Conservation (phyloP, 1,139 yeast genomes). For the Yamadazyma spencermartinsiae region DNA sequence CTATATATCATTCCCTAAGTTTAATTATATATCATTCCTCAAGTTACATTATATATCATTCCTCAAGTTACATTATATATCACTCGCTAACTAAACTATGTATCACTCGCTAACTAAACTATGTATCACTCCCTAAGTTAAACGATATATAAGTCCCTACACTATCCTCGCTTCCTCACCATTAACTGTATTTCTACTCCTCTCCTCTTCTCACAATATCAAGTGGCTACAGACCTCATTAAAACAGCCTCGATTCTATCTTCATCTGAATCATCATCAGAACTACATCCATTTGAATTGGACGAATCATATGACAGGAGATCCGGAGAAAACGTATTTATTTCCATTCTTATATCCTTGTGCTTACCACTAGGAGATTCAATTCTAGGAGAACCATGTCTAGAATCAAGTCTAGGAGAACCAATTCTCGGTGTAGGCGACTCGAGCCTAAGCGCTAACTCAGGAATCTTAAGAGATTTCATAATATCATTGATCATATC, state of each 20-base stretch:
- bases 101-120: no score
- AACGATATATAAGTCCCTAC: no score
- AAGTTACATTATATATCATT: no score
- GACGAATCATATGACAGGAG: background rate
- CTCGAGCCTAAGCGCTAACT: background rate
- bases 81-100: no score
- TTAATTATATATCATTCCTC: no score
- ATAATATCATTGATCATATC: slow-evolving; percentile 11
- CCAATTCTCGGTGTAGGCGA: background rate
- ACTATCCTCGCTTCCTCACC: no score
- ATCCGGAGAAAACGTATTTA: background rate
- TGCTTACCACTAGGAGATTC: background rate
- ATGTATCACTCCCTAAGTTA: no score
- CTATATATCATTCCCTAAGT: no score
- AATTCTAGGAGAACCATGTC: background rate
- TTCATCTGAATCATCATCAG: slow-evolving; percentile 2
- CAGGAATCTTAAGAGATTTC: slow-evolving; percentile 7
- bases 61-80: no score
- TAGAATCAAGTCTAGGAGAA: background rate
- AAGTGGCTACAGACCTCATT: no score
- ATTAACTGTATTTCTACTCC: no score
- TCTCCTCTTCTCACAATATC: no score
- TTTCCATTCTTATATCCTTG: slow-evolving; percentile 1
- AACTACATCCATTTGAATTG: background rate
- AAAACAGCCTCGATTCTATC: background rate